Conservation (phyloP, 1,284 basidiomycete genomes). For the Microbotryum violaceum region DNA sequence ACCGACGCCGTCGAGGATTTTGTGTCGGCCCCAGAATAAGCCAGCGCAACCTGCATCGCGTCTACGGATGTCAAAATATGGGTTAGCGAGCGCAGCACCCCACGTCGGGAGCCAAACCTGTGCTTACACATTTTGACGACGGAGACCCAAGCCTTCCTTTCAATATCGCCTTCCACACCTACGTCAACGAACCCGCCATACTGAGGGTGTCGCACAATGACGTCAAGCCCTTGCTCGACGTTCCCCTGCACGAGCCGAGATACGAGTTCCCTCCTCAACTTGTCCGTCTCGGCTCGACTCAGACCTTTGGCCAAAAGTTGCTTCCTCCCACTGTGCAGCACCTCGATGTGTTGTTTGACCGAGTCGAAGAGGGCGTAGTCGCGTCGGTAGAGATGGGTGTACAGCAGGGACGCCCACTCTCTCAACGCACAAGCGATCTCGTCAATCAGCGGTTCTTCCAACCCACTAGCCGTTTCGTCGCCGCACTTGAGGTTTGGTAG, state of each 20-base stretch:
- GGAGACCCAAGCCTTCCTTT: conserved; percentile 31
- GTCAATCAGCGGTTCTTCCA: conserved; percentile 81
- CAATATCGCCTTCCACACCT: conserved; percentile 47
- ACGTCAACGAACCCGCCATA: conserved; percentile 74
- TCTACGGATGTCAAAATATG: conserved; percentile 3
- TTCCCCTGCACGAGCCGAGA: conserved; percentile 81
- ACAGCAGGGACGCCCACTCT: conserved; percentile 90
- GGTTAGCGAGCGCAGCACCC: neutral
- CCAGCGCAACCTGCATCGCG: conserved; percentile 39
- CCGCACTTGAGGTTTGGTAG: conserved; percentile 86
- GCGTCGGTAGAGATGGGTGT: conserved; percentile 75
- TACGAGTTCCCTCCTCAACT: conserved; percentile 78
- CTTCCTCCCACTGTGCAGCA: conserved; percentile 76
- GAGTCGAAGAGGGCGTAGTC: conserved; percentile 84
- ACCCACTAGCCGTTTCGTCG: conserved; percentile 77
- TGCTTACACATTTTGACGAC: conserved; percentile 70
- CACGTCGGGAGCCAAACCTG: neutral
- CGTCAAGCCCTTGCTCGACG: conserved; percentile 81
- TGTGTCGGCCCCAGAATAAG: conserved; percentile 33
- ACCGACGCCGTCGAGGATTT: neutral
- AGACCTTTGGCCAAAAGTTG: conserved; percentile 84
- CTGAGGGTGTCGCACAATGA: conserved; percentile 88
- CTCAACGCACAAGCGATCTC: conserved; percentile 93
- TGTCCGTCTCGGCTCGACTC: conserved; percentile 75
- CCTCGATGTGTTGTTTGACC: conserved; percentile 83